Percentiles rank a stretch among this genome's conserved stretches.
phyloP scores from a whole-genome alignment of 2,329 filamentous ascomycete species.

The Raffaelea albimanens region DNA sequence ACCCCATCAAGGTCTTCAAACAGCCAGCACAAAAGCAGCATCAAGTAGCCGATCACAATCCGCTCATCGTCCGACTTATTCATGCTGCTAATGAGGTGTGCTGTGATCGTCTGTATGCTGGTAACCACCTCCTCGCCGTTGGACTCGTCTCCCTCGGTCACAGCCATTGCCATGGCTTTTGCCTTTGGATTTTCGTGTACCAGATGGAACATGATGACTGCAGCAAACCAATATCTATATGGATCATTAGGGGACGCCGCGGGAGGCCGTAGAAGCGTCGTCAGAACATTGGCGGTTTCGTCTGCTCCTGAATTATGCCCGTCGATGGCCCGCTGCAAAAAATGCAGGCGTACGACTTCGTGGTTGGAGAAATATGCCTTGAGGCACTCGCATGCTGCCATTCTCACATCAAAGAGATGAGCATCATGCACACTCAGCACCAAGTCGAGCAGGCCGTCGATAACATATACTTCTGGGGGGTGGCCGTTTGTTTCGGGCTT shows the following conservation, averaged over 20 bases:
- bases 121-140: conserved; percentile 92
- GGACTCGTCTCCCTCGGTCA: conserved; percentile 81
- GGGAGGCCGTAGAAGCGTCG: conserved; percentile 63
- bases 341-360: conserved; percentile 71
- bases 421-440: conserved; percentile 59
- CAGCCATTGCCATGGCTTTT: conserved; percentile 68
- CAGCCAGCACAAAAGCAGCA: conserved; percentile 80
- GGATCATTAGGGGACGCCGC: conserved; percentile 60
- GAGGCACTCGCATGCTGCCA: conserved; percentile 81
- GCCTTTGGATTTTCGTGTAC: conserved; percentile 70
- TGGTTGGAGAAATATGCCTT: conserved; percentile 88
- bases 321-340: conserved; percentile 79
- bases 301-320: conserved; percentile 70
- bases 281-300: conserved; percentile 81
- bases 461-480: conserved; percentile 65
- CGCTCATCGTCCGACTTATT: conserved; percentile 69
- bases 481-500: conserved; percentile 34
- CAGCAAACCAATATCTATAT: conserved; percentile 84
- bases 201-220: conserved; percentile 77
- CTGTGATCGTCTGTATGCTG: conserved; percentile 78
- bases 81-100: conserved; percentile 74
- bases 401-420: conserved; percentile 67
- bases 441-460: conserved; percentile 83
- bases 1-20: conserved; percentile 88
- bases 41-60: conserved; percentile 75